These are phyloP conservation scores for Balakata baccata DNA, from an alignment of 345 rosid genomes.

Conservation along the genomic window DNA sequence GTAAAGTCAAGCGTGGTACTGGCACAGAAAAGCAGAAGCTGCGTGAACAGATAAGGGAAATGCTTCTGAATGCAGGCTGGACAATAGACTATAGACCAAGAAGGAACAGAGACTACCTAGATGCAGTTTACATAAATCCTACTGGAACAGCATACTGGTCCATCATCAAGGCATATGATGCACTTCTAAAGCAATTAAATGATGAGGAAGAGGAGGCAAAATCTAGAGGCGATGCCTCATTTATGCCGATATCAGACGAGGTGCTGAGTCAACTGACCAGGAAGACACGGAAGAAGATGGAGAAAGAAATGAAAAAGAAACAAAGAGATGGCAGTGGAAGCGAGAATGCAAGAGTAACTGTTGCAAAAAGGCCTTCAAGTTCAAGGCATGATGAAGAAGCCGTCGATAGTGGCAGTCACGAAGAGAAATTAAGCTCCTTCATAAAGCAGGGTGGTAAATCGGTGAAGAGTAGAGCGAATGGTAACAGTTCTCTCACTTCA, in stretches of 20 bases:
- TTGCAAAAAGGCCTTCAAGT: constrained; percentile 21
- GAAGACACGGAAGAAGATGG: constrained; percentile 35
- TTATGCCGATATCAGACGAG: constrained; percentile 30
- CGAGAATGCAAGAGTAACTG: constrained; percentile 17
- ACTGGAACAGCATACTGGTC: constrained; percentile 38
- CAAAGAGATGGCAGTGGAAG: constrained; percentile 19
- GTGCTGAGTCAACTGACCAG: constrained; percentile 34
- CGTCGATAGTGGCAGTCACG: constrained; percentile 45
- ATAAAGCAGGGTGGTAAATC: constrained; percentile 51
- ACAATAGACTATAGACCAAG: constrained; percentile 35
- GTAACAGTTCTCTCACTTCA: constrained; percentile 31
- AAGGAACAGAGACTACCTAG: constrained; percentile 38
- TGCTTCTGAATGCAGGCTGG: constrained; percentile 45
- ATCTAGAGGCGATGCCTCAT: constrained; percentile 13
- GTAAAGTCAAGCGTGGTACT: constrained; percentile 67
- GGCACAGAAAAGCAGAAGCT: constrained; percentile 93
- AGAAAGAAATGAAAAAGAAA: constrained; percentile 36
- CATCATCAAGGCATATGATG: constrained; percentile 38
- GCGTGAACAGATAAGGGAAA: constrained; percentile 74
- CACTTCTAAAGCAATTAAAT: constrained; percentile 31
- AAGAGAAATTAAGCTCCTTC: constrained; percentile 68
- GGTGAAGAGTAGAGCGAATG: constrained; percentile 40
- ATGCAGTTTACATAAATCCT: constrained; percentile 35
- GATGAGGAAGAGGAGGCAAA: constrained; percentile 28
- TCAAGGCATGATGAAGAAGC: constrained; percentile 24